Evolutionary conservation across 106 monocot species (phyloP).

Genomic region (Allium sativum): DNA sequence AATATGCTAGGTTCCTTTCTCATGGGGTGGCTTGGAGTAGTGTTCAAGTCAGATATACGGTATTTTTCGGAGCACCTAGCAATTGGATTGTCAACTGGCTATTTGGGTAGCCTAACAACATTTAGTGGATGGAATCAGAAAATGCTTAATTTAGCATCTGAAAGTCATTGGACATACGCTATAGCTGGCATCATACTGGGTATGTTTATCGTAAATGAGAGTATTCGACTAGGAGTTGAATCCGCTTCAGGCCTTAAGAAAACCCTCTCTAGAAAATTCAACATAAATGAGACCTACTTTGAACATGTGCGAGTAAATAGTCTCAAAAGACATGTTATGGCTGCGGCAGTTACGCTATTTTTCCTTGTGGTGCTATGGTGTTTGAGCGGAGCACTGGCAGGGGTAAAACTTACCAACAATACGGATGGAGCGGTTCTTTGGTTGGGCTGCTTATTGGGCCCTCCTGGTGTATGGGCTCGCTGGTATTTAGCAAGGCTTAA

Average conservation of each 20-base stretch:
- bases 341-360: constrained; percentile 26
- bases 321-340: constrained; percentile 13
- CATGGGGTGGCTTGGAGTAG: constrained; percentile 93
- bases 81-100: constrained; percentile 77
- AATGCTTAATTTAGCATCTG: constrained; percentile 66
- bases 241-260: constrained; percentile 34
- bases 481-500: constrained; percentile 86
- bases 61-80: constrained; percentile 66
- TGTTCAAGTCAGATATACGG: constrained; percentile 73
- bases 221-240: constrained; percentile 47
- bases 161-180: constrained; percentile 61
- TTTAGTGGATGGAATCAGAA: constrained; percentile 98
- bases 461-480: constrained; percentile 75
- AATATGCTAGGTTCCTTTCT: constrained; percentile 84
- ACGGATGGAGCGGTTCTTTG: constrained; percentile 43
- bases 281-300: constrained; percentile 5
- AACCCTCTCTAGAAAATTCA: constrained; percentile 10
- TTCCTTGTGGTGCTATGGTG: constrained; percentile 28
- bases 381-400: constrained; percentile 33
- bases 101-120: constrained; percentile 87
- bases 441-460: constrained; percentile 66
- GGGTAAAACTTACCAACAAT: constrained; percentile 14
- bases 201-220: constrained; percentile 60
- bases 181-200: constrained; percentile 62
- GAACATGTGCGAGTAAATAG: constrained; percentile 32